phyloP scores from a whole-genome alignment of 2,329 filamentous ascomycete species.

The Dactylellina sp. region DNA sequence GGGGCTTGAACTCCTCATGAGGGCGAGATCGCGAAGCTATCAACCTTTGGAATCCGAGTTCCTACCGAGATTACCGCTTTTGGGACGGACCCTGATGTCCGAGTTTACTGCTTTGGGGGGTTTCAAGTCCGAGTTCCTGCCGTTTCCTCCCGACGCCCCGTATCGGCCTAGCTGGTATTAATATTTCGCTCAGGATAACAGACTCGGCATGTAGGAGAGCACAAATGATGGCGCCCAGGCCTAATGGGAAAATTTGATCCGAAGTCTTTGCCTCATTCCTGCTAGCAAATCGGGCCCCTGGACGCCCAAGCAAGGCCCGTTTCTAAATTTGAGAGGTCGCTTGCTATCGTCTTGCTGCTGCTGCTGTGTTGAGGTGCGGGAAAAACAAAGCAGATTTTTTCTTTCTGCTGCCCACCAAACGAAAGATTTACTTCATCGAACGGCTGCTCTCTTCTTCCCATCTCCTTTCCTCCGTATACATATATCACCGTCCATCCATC shows the following conservation, averaged over 20 bases:
- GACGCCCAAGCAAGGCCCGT: conserved; percentile 21
- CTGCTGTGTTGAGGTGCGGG: conserved; percentile 32
- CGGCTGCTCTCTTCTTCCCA: conserved; percentile 31
- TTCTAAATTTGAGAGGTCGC: conserved; percentile 45
- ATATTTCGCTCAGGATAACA: conserved; percentile 49
- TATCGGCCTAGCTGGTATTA: conserved; percentile 50
- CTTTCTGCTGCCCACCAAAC: conserved; percentile 34
- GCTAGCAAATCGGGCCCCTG: conserved; percentile 37
- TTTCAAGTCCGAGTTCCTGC: conserved; percentile 13
- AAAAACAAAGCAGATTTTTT: conserved; percentile 56
- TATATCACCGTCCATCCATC: conserved; percentile 13
- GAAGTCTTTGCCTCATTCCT: conserved; percentile 53
- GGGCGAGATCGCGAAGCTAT: too few species aligned
- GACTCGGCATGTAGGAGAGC: conserved; percentile 30
- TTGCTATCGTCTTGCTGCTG: too few species aligned
- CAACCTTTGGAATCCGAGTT: conserved; percentile 2
- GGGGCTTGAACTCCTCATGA: too few species aligned
- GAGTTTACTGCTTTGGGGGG: too few species aligned
- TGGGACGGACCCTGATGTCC: too few species aligned
- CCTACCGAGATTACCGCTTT: conserved; percentile 23
- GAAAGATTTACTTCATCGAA: conserved; percentile 52
- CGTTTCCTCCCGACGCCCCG: conserved; percentile 55
- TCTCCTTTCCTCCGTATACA: conserved; percentile 48
- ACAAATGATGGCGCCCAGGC: conserved; percentile 23
- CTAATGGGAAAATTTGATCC: conserved; percentile 56